Conservation (phyloP, 441 rosid genomes). For the Erodium texanum region DNA sequence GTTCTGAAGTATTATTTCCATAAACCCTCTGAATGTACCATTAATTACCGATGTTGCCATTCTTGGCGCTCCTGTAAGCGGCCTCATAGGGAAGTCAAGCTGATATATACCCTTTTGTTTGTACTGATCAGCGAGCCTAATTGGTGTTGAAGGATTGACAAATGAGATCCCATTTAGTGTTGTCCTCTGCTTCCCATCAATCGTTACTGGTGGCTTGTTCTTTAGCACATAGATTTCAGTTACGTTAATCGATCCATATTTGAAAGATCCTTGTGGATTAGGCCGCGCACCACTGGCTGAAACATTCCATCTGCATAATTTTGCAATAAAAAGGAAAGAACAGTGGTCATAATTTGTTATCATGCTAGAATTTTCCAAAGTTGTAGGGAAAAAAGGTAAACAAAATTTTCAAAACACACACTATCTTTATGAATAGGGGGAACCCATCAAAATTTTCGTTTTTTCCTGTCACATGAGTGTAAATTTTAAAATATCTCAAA, state of each 20-base stretch:
- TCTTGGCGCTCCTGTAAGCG: constrained; percentile 33
- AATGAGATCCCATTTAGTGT: constrained; percentile 52
- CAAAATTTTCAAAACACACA: too few relatives aligned
- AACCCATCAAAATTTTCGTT: too few relatives aligned
- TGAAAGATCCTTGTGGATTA: constrained; percentile 67
- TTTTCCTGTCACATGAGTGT: too few relatives aligned
- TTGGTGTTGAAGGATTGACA: constrained; percentile 43
- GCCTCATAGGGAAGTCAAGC: constrained; percentile 16
- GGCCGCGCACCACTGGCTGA: constrained; percentile 70
- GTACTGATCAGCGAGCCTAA: constrained; percentile 58
- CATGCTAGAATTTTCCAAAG: background rate
- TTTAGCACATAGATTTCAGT: constrained; percentile 40
- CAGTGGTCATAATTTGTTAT: background rate
- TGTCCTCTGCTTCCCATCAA: constrained; percentile 45
- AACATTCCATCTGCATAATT: constrained; percentile 45
- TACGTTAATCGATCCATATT: constrained; percentile 47
- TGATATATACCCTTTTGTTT: constrained; percentile 40
- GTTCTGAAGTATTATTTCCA: constrained; percentile 55
- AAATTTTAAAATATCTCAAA: too few relatives aligned
- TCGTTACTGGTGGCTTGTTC: constrained; percentile 35
- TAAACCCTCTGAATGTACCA: constrained; percentile 36
- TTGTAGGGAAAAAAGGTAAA: too few relatives aligned
- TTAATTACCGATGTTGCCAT: constrained; percentile 61
- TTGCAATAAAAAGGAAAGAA: background rate
- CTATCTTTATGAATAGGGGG: too few relatives aligned